Percentiles rank a stretch among this genome's conserved stretches.
These are phyloP conservation scores for Verticillium dahliae DNA, from an alignment of 2,329 filamentous ascomycete genomes.

Conservation along the genomic window DNA sequence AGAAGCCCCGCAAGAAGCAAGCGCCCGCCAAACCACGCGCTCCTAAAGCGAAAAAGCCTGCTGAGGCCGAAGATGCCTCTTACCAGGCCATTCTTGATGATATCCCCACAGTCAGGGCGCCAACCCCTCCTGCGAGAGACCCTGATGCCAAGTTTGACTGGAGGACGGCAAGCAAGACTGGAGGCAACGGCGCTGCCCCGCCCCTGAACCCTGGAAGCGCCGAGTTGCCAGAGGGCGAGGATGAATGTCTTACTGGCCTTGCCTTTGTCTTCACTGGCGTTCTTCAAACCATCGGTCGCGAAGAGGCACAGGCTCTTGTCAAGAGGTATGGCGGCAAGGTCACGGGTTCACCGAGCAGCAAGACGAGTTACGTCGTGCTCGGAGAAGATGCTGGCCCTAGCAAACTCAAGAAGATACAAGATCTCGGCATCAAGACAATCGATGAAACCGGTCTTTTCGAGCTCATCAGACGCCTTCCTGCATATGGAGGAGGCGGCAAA, in stretches of 20 bases:
- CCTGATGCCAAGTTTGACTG: slow-evolving; percentile 75
- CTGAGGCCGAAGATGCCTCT: slow-evolving; percentile 59
- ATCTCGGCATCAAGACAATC: slow-evolving; percentile 80
- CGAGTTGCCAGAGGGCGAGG: slow-evolving; percentile 74
- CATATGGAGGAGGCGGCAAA: slow-evolving; percentile 80
- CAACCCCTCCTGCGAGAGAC: slow-evolving; percentile 71
- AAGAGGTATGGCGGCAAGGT: slow-evolving; percentile 94
- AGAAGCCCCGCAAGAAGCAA: slow-evolving; percentile 56
- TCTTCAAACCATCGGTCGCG: slow-evolving; percentile 70
- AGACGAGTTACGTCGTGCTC: slow-evolving; percentile 89
- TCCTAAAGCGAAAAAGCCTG: slow-evolving; percentile 57
- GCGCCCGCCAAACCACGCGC: slow-evolving; percentile 52
- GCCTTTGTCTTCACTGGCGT: slow-evolving; percentile 95
- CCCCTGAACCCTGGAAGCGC: slow-evolving; percentile 56
- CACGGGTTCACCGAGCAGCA: slow-evolving; percentile 76
- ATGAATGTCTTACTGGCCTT: slow-evolving; percentile 84
- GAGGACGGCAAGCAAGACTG: slow-evolving; percentile 51
- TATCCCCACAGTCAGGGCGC: slow-evolving; percentile 75
- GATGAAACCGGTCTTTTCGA: slow-evolving; percentile 89
- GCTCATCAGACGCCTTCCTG: slow-evolving; percentile 73
- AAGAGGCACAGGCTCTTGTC: slow-evolving; percentile 78
- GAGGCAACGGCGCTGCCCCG: slow-evolving; percentile 52
- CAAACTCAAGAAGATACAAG: slow-evolving; percentile 80
- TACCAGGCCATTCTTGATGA: slow-evolving; percentile 82
- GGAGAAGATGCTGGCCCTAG: slow-evolving; percentile 88